Evolutionary conservation across 1,284 basidiomycete species (phyloP).

Genomic region (Erythrobasidium hasegawianum): DNA sequence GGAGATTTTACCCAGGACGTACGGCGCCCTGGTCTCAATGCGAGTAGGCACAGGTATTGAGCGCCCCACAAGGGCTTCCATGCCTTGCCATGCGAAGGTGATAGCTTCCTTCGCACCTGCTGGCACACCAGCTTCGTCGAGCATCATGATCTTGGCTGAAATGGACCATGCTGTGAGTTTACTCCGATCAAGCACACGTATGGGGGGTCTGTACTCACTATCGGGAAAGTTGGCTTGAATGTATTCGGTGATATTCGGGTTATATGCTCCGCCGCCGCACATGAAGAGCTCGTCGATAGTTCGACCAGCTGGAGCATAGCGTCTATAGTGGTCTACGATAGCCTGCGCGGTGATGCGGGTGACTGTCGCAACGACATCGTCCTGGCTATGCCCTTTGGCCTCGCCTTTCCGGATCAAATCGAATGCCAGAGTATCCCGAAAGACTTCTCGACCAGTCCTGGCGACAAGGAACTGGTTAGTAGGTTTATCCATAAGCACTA

Average conservation of each 20-base stretch:
- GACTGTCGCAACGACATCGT: conserved; percentile 40
- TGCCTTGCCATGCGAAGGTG: conserved; percentile 40
- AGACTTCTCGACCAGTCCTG: conserved; percentile 39
- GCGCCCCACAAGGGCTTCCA: conserved; percentile 41
- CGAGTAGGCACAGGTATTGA: conserved; percentile 40
- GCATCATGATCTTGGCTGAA: conserved; percentile 39
- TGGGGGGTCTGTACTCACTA: not conserved
- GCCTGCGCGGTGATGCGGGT: conserved; percentile 40
- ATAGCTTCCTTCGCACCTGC: conserved; percentile 40
- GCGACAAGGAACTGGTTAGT: conserved; percentile 10
- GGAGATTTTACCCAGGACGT: conserved; percentile 38
- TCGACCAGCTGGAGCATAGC: conserved; percentile 37
- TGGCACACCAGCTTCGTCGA: conserved; percentile 38
- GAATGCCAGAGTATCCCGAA: conserved; percentile 39
- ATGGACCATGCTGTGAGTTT: not conserved
- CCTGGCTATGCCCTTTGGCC: conserved; percentile 29
- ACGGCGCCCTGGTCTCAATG: conserved; percentile 36
- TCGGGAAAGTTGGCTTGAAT: conserved; percentile 34
- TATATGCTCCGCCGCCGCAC: conserved; percentile 40
- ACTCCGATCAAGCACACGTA: not conserved
- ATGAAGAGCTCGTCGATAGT: conserved; percentile 42
- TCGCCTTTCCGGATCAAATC: conserved; percentile 38
- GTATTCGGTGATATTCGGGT: conserved; percentile 39
- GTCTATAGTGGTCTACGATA: conserved; percentile 39
- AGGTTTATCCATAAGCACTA: not conserved